Base-by-base conservation (phyloP, 306 rosid genomes). In the Hylodesmum podocarpum region DNA sequence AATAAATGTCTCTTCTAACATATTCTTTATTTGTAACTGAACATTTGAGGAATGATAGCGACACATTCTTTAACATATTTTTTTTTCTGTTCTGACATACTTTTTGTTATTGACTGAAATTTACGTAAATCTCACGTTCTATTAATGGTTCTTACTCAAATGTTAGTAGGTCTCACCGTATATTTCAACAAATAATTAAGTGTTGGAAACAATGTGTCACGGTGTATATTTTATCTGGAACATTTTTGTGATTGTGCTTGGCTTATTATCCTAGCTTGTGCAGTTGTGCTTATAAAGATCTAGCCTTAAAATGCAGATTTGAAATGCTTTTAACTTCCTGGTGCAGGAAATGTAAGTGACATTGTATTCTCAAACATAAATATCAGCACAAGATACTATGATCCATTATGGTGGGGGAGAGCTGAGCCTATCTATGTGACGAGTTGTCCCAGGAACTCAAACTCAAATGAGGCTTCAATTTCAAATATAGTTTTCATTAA, bases 371-470 rank as follows among this genome's bases (percentile, higher is more conserved):
- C 98, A 73, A 94, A 94, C 88, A 91, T 94, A 53, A 87, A 94
- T 10, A 90, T 94, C 73, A 82, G 86, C 84, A 94, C 98, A 80
- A 89, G 98, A 83, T 94, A 94, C 81, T 94, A 94, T 77, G 96
- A 94, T 11, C 95, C 85, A 1, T 94, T 70, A 77, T 94, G 98
- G 97, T 94, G 98, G 98, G 98, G 98, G 66, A 94, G 97, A 84
- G 98, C 97, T 0, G 98, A 94, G 84, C 97, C 98, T 57, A 90
- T 94, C 28, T 94, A 94, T 49, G 94, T 91, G 36, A 90, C 96
- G 3, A 79, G 87, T 19, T 94, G 98, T 66, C 97, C 96, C 0
- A 75, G 98, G 66, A 0, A 90, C 76, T 31, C 88, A 16, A 46
- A 44, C 66, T 82, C 96, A 46, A 90, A 87, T 76, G 98, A 91